Base-by-base conservation (phyloP, 192 early-diverging fungal genomes). In the Backusella mclennaniae region DNA sequence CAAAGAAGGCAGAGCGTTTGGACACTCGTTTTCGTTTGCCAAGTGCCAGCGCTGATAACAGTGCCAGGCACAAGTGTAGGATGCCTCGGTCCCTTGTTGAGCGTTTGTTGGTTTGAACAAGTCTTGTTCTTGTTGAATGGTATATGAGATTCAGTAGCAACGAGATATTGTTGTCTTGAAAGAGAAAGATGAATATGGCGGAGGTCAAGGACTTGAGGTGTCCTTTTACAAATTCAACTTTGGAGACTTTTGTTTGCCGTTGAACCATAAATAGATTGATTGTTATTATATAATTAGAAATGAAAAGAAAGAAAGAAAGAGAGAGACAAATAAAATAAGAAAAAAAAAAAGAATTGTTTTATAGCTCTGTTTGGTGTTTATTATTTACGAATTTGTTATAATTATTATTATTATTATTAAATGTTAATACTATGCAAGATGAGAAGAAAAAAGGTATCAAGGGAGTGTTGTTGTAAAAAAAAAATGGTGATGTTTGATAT, bases 11-110 rank as follows among this genome's bases (percentile, higher is more conserved):
- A 2, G 56, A 63, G 12, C 33, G 5, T 46, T 71, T 71, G 19
- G 33, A 39, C 3, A 39, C 70, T 39, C 23, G 36, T 26, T 71
- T 71, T 67, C 63, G 56, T 46, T 46, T 66, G 33, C 35, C 26
- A 35, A 75, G 14, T 9, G 74, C 52, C 36, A 75, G 29, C 19
- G 38, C 36, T 4, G 74, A 59, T 29, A 75, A 33, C 11, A 67
- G 33, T 29, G 36, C 74, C 35, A 75, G n/a, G 8, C 59, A 39
- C 74, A 75, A 3, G 59, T 75, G 74, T 23, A 67, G 56, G 15
- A 67, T 66, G 35, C 74, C 74, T 35, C 23, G 29, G 38, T 35
- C 49, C 35, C 17, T 59, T 74, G 73, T 38, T 74, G 73, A 38
- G 14, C 23, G 73, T 23, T 63, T 26, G 21, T 63, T 63, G 8